Evolutionary conservation across 1,284 basidiomycete species (phyloP).

Genomic region (Cryptococcus neoformans): DNA sequence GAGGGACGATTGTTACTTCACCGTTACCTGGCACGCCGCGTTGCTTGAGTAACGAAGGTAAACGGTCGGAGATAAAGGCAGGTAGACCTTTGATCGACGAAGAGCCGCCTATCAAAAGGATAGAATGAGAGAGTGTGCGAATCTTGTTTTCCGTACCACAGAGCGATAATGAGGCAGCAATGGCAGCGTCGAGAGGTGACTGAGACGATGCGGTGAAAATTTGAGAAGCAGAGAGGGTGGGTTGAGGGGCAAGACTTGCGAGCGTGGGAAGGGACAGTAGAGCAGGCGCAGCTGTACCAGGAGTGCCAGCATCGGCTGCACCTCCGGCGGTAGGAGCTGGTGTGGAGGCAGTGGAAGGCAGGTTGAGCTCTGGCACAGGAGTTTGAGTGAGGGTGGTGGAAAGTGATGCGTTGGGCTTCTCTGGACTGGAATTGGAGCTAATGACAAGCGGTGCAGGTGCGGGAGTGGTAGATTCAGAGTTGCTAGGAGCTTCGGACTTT

Average conservation of each 20-base stretch:
- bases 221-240: constrained; percentile 4
- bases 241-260: neutral
- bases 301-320: neutral
- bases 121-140: constrained; percentile 81
- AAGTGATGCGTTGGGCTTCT: neutral
- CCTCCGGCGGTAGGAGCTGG: neutral
- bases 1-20: constrained; percentile 79
- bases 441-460: neutral
- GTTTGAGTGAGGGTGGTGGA: neutral
- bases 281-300: neutral
- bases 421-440: neutral
- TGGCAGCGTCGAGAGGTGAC: constrained; percentile 88
- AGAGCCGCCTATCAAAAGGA: constrained; percentile 81
- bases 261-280: neutral
- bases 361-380: neutral
- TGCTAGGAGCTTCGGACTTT: constrained; percentile 4
- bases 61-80: constrained; percentile 40
- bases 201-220: constrained; percentile 73
- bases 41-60: constrained; percentile 64
- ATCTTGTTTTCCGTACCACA: constrained; percentile 85
- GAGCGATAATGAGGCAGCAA: constrained; percentile 84
- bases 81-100: constrained; percentile 53
- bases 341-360: neutral
- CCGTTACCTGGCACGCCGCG: constrained; percentile 77
- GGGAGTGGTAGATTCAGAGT: neutral